Percentiles rank a stretch among this genome's conserved stretches.
These are phyloP conservation scores for Brassica juncea DNA, from an alignment of 345 rosid genomes.

Conservation along the genomic window DNA sequence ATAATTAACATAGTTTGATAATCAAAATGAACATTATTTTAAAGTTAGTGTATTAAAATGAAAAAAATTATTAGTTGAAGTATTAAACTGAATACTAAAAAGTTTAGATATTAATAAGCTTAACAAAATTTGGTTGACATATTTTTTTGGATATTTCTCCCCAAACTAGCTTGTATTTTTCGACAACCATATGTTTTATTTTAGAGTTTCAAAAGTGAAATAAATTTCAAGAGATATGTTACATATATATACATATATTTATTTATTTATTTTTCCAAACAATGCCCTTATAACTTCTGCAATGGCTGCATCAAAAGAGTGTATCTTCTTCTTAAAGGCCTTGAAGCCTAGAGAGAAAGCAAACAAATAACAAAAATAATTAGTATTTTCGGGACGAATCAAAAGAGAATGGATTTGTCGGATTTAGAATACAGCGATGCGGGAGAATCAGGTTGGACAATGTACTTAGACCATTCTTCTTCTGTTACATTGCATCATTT, in stretches of 20 bases:
- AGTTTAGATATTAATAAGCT: too few relatives aligned
- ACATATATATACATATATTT: not conserved
- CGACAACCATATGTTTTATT: not conserved
- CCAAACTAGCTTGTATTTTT: slow-evolving; percentile 1
- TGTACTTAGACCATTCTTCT: slow-evolving; percentile 67
- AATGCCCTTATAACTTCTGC: slow-evolving; percentile 15
- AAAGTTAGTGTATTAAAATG: too few relatives aligned
- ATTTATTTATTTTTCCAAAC: slow-evolving; percentile 10
- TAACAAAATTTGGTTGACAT: too few relatives aligned
- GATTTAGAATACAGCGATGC: slow-evolving; percentile 60
- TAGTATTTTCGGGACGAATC: not conserved
- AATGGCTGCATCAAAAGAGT: slow-evolving; percentile 19
- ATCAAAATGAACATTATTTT: too few relatives aligned
- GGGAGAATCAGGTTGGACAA: slow-evolving; percentile 89
- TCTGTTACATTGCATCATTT: slow-evolving; percentile 15
- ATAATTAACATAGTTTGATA: too few relatives aligned
- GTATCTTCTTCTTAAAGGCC: slow-evolving; percentile 25
- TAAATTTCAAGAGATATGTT: slow-evolving; percentile 4
- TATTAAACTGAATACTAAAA: too few relatives aligned
- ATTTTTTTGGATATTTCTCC: too few relatives aligned
- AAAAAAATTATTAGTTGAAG: too few relatives aligned
- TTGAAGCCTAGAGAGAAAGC: slow-evolving; percentile 36
- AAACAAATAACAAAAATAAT: slow-evolving; percentile 17
- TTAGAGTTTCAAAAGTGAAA: not conserved
- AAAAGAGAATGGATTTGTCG: slow-evolving; percentile 49